Conservation (phyloP, 495 filamentous ascomycete species). For the Aspergillus kassunensis region DNA sequence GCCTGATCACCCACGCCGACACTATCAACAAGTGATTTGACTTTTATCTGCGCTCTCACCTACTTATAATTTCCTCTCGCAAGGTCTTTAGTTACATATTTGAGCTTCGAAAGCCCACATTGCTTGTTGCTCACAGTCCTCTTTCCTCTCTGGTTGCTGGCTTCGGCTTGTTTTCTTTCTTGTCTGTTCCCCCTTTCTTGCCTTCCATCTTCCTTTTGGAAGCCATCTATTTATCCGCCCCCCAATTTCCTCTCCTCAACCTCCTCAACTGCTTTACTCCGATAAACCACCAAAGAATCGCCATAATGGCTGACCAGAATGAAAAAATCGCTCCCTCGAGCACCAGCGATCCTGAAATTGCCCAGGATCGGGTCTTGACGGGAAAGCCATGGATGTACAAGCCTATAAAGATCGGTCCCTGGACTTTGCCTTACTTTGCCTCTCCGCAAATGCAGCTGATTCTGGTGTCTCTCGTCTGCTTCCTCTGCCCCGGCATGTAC, state of each 20-base stretch:
- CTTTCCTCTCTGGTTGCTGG: conserved; percentile 3
- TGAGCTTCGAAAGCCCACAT: not conserved
- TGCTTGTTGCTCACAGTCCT: conserved; percentile 5
- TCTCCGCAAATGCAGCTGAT: conserved; percentile 70
- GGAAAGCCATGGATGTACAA: conserved; percentile 66
- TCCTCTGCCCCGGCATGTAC: conserved; percentile 85
- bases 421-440: conserved; percentile 64
- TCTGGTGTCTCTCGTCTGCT: conserved; percentile 80
- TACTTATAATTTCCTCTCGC: not conserved
- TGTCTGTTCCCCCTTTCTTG: not conserved
- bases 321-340: conserved; percentile 19
- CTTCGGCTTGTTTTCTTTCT: not conserved
- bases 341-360: conserved; percentile 26
- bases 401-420: conserved; percentile 50
- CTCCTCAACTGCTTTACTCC: not conserved
- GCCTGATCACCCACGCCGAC: not conserved
- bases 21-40: not conserved
- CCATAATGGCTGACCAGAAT: not conserved
- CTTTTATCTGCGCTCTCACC: conserved; percentile 2
- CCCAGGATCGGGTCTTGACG: conserved; percentile 22
- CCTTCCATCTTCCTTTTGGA: conserved; percentile 8
- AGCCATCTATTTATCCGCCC: not conserved
- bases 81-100: not conserved
- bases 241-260: not conserved
- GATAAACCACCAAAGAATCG: too few relatives aligned